Evolutionary conservation across 352 stramenopile species (phyloP).

Genomic region (Saprolegnia diclina): DNA sequence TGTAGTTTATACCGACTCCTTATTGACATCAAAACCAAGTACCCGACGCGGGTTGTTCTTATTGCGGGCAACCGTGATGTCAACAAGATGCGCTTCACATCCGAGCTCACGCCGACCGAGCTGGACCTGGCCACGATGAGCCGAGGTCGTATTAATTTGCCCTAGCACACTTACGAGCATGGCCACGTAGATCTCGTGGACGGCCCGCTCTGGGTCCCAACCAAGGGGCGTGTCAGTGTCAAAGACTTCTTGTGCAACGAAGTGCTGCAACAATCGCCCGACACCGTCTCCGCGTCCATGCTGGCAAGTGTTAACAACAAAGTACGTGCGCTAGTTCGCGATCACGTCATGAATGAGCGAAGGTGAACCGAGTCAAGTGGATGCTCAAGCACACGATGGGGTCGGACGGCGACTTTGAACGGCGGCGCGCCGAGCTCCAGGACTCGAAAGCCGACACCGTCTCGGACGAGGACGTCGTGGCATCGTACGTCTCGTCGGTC

Average conservation of each 20-base stretch:
- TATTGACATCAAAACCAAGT: conserved; percentile 76
- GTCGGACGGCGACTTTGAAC: conserved; percentile 85
- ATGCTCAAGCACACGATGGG: conserved; percentile 91
- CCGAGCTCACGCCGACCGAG: conserved; percentile 68
- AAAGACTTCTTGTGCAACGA: conserved; percentile 28
- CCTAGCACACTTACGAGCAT: too few relatives aligned
- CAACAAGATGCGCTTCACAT: conserved; percentile 89
- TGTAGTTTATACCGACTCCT: conserved; percentile 49
- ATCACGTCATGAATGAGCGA: too few relatives aligned
- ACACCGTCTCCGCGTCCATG: conserved; percentile 13
- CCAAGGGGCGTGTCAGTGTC: conserved; percentile 37
- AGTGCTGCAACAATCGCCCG: conserved; percentile 43
- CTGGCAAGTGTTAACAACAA: conserved; percentile 56
- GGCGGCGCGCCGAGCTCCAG: conserved; percentile 68
- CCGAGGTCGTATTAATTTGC: too few relatives aligned
- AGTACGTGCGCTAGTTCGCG: neutral
- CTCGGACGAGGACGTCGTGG: conserved; percentile 70
- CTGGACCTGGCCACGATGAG: conserved; percentile 60
- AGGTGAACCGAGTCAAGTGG: conserved; percentile 77
- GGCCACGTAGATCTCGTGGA: conserved; percentile 51
- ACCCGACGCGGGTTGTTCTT: conserved; percentile 86
- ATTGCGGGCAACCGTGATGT: conserved; percentile 92
- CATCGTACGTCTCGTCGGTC: conserved; percentile 75
- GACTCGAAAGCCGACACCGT: conserved; percentile 37
- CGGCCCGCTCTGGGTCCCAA: conserved; percentile 58